These are phyloP conservation scores for Parachaetomium inaequale DNA, from an alignment of 495 filamentous ascomycete genomes.

Conservation along the genomic window DNA sequence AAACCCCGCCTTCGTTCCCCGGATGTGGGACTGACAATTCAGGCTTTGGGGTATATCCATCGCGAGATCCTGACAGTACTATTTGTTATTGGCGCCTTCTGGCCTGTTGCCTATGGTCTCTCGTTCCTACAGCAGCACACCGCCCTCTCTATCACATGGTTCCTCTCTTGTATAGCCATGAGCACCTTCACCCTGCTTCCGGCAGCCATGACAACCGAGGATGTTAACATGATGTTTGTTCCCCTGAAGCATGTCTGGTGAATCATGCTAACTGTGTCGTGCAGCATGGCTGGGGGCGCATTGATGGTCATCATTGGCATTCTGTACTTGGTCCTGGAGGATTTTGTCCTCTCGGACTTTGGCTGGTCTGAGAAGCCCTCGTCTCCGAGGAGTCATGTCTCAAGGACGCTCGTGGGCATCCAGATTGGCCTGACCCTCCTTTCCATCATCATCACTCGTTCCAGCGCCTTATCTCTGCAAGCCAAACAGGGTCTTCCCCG, in stretches of 20 bases:
- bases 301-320: slow-evolving; percentile 78
- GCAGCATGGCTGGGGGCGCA: slow-evolving; percentile 68
- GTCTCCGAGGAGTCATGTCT: slow-evolving; percentile 30
- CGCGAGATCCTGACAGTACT: slow-evolving; percentile 82
- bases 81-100: slow-evolving; percentile 70
- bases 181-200: slow-evolving; percentile 87
- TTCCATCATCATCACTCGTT: slow-evolving; percentile 80
- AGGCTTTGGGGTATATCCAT: slow-evolving; percentile 77
- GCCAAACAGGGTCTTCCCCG: slow-evolving; percentile 82
- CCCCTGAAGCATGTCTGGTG: neutral
- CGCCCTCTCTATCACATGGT: slow-evolving; percentile 68
- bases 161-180: slow-evolving; percentile 72
- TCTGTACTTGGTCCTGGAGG: slow-evolving; percentile 78
- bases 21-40: slow-evolving; percentile 18
- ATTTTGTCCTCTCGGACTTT: slow-evolving; percentile 56
- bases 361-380: slow-evolving; percentile 28
- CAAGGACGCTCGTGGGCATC: slow-evolving; percentile 44
- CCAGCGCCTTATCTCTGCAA: slow-evolving; percentile 76
- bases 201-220: slow-evolving; percentile 79
- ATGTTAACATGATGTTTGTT: slow-evolving; percentile 71
- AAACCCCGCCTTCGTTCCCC: neutral
- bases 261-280: slow-evolving; percentile 29
- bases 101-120: slow-evolving; percentile 72
- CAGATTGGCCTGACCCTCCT: slow-evolving; percentile 77
- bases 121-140: slow-evolving; percentile 65